A percentile compares a stretch with the other conserved stretches of the same genome.
Conservation (phyloP, 257 asterid species). For the Penstemon newberryi region DNA sequence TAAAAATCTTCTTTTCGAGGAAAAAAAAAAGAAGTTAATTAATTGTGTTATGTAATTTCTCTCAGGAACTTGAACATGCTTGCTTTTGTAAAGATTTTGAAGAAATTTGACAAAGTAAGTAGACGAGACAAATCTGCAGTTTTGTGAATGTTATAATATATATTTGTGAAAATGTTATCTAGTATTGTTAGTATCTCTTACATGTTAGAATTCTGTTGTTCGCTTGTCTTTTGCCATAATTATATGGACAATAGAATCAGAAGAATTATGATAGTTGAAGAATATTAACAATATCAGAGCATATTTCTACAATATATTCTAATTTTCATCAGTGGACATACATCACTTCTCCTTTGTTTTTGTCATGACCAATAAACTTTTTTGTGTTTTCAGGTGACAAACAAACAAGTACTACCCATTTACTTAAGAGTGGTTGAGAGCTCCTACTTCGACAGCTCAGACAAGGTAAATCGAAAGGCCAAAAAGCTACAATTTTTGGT, state of each 20-base stretch:
- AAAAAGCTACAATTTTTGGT: not conserved
- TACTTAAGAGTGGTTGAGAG: constrained; percentile 87
- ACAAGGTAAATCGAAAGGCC: constrained; percentile 61
- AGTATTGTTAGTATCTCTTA: too few species aligned
- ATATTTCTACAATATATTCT: too few species aligned
- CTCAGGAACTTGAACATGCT: constrained; percentile 85
- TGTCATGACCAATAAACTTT: constrained; percentile 26
- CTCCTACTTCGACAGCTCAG: constrained; percentile 89
- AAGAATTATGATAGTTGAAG: too few species aligned
- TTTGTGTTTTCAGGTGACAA: constrained; percentile 64
- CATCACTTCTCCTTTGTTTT: not conserved
- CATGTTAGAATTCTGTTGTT: too few species aligned
- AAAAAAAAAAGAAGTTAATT: not conserved
- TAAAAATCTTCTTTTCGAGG: not conserved
- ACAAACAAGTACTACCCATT: constrained; percentile 82
- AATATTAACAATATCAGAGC: too few species aligned
- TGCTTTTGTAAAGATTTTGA: constrained; percentile 89
- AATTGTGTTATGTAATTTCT: not conserved
- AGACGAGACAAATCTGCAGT: not conserved
- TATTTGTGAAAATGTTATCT: too few species aligned
- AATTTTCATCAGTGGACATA: not conserved
- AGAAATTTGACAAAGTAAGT: constrained; percentile 93
- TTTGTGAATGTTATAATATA: not conserved
- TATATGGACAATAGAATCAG: too few species aligned
- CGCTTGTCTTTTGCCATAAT: too few species aligned